These are phyloP conservation scores for Cladosporium sp. DNA, from an alignment of 2,329 filamentous ascomycete species.

Conservation along the genomic window DNA sequence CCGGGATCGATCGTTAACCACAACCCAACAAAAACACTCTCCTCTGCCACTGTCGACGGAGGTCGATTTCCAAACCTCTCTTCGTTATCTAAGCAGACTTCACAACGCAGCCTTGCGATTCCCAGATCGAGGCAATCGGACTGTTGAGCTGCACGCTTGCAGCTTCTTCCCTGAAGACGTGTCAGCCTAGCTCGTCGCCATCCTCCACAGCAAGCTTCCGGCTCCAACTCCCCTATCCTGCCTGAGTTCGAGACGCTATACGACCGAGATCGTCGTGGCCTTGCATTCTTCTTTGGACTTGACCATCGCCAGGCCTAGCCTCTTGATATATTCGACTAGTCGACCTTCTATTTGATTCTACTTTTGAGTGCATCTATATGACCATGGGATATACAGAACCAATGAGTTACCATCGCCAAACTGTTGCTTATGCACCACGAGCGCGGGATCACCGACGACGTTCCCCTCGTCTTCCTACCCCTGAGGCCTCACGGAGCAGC, in stretches of 20 bases:
- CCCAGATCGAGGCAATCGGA: not conserved
- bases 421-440: slow-evolving; percentile 11
- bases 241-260: slow-evolving; percentile 7
- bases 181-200: slow-evolving; percentile 12
- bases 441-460: slow-evolving; percentile 2
- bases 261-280: slow-evolving; percentile 1
- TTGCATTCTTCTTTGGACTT: not conserved
- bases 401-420: slow-evolving; percentile 15
- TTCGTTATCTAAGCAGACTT: not conserved
- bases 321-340: not conserved
- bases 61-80: not conserved
- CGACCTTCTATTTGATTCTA: not conserved
- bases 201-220: slow-evolving; percentile 8
- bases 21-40: slow-evolving; percentile 1
- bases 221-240: slow-evolving; percentile 4
- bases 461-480: slow-evolving; percentile 34
- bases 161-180: slow-evolving; percentile 20
- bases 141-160: slow-evolving; percentile 14
- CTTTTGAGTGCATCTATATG: not conserved
- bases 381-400: slow-evolving; percentile 20
- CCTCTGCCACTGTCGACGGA: not conserved
- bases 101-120: not conserved
- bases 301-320: not conserved
- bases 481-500: slow-evolving; percentile 35
- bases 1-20: slow-evolving; percentile 10